Conservation (phyloP, 2,329 filamentous ascomycete genomes). For the Rachicladosporium sp. region DNA sequence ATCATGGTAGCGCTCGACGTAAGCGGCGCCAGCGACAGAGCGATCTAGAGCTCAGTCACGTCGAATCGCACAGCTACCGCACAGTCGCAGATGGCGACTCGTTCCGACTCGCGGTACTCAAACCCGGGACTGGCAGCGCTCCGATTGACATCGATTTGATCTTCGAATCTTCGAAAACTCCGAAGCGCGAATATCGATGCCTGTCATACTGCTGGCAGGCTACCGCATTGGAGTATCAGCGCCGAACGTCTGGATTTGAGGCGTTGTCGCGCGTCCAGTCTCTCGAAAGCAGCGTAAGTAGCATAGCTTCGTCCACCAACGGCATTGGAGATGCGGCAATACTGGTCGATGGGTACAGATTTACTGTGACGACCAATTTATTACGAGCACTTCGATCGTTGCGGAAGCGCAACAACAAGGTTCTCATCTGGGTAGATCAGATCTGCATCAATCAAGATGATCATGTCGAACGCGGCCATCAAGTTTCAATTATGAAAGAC, state of each 20-base stretch:
- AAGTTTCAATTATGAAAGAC: conserved; percentile 25
- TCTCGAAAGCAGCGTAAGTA: too few species aligned
- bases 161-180: conserved; percentile 14
- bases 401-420: conserved; percentile 14
- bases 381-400: conserved; percentile 13
- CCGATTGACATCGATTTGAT: conserved; percentile 13
- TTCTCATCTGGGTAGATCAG: conserved; percentile 19
- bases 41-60: conserved; percentile 9
- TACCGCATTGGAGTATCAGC: background rate
- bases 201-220: conserved; percentile 20
- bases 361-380: conserved; percentile 19
- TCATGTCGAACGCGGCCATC: conserved; percentile 18
- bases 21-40: conserved; percentile 11
- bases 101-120: conserved; percentile 16
- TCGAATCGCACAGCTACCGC: conserved; percentile 11
- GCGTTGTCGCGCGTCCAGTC: conserved; percentile 5
- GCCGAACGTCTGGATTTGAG: too few species aligned
- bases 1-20: conserved; percentile 9
- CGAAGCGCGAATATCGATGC: conserved; percentile 13
- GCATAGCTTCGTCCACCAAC: too few species aligned
- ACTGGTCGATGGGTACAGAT: conserved; percentile 17
- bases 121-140: conserved; percentile 12
- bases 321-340: conserved; percentile 10
- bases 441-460: conserved; percentile 23
- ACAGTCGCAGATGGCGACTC: conserved; percentile 17